Percentiles rank a stretch among this genome's conserved stretches.
These are phyloP conservation scores for Aurifilum marmelostoma DNA, from an alignment of 2,329 filamentous ascomycete species.

Conservation along the genomic window DNA sequence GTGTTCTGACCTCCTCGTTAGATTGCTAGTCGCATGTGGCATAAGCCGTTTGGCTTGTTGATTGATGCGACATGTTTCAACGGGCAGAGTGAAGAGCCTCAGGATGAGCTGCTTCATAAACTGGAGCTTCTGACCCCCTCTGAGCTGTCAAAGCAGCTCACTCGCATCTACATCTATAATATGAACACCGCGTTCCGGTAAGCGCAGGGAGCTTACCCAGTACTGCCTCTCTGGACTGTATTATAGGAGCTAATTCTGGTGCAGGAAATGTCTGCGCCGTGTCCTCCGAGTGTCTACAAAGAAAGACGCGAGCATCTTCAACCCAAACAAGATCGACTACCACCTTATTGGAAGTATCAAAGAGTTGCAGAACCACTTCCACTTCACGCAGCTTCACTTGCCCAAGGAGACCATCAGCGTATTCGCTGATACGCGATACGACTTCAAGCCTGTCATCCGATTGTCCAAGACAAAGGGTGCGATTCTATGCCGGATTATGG, in stretches of 20 bases:
- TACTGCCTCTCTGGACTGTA: neutral
- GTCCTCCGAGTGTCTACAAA: slow-evolving; percentile 64
- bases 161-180: slow-evolving; percentile 70
- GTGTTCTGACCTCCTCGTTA: slow-evolving; percentile 34
- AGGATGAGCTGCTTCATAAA: slow-evolving; percentile 67
- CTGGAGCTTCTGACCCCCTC: slow-evolving; percentile 65
- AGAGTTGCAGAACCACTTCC: slow-evolving; percentile 68
- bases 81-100: slow-evolving; percentile 63
- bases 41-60: slow-evolving; percentile 68
- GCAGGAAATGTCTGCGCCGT: slow-evolving; percentile 66
- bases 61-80: slow-evolving; percentile 73
- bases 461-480: slow-evolving; percentile 72
- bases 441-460: slow-evolving; percentile 67
- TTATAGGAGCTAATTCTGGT: neutral
- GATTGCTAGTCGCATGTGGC: slow-evolving; percentile 72
- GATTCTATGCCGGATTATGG: slow-evolving; percentile 69
- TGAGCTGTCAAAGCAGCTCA: slow-evolving; percentile 62
- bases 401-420: slow-evolving; percentile 73
- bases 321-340: slow-evolving; percentile 68
- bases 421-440: slow-evolving; percentile 66
- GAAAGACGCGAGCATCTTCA: slow-evolving; percentile 62
- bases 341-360: slow-evolving; percentile 67
- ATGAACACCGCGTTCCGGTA: slow-evolving; percentile 72
- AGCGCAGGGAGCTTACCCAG: slow-evolving; percentile 26
- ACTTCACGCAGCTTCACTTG: slow-evolving; percentile 66